Base-by-base conservation (phyloP, 805 yeast species). In the fission yeast (Schizosaccharomyces pombe) region DNA sequence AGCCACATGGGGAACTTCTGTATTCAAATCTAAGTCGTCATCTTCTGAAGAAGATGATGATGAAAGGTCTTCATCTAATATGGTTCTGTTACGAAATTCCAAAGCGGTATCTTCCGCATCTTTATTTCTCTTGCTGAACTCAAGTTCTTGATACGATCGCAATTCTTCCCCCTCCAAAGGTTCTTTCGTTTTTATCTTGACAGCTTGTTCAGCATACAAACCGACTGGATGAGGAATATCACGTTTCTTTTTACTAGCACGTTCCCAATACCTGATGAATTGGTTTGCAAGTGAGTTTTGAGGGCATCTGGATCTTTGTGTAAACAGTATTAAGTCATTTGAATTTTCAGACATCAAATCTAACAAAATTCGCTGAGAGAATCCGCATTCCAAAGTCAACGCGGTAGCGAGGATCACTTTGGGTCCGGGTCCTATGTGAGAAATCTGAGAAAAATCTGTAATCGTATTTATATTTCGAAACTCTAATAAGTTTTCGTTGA, bases 321-420 rank as follows among this genome's bases (percentile, higher is more conserved):
- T 54, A 55, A 30, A 47, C 39, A n/a, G n/a, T 9, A 56, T 26
- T 29, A 31, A 22, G 51, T 29, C 52, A 26, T 52, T 56, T 33
- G 47, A 33, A 32, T 12, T 40, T 16, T 34, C 54, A 14, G 52
- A 47, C 47, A 24, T 52, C 24, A n/a, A 52, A 31, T 29, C 26
- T 82, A 71, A 8, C 71, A 70, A 70, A 1, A 67, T 52, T 9
- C 66, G 55, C 66, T 73, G 57, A 64, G 73, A 54, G 76, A 70
- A 31, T 70, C 94, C 95, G 47, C 70, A 72, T 51, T 76, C 76
- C 37, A 82, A 63, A 52, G 78, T 79, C 24, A 74, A 70, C 11
- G 85, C 87, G 1, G 89, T 76, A 19, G 85, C 81, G 57, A 89
- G 78, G 2, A 87, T 80, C 53, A 89, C 78, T 63, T 83, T 84